phyloP scores from a whole-genome alignment of 1,139 yeast genomes.

The Yamadazyma spencermartinsiae region DNA sequence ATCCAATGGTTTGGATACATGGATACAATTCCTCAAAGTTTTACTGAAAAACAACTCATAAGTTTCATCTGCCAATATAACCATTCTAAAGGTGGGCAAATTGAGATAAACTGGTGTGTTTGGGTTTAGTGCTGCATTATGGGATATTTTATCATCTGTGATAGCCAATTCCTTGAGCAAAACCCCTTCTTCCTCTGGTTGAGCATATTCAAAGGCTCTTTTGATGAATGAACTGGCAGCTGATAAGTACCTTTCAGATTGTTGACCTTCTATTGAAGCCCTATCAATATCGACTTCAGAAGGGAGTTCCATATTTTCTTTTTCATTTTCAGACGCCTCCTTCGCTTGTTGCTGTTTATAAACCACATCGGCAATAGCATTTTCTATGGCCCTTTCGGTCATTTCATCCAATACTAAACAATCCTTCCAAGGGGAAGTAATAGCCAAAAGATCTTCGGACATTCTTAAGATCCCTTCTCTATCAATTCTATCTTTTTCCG shows the following conservation, averaged over 20 bases:
- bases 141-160: constrained; percentile 41
- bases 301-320: constrained; percentile 45
- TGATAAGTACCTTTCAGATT: constrained; percentile 75
- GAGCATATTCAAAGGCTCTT: constrained; percentile 88
- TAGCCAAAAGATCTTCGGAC: constrained; percentile 80
- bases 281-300: constrained; percentile 60
- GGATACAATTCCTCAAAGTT: constrained; percentile 66
- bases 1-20: constrained; percentile 58
- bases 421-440: constrained; percentile 83
- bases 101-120: constrained; percentile 72
- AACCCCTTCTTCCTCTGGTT: constrained; percentile 54
- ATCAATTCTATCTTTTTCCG: constrained; percentile 61
- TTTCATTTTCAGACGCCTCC: constrained; percentile 13
- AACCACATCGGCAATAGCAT: constrained; percentile 63
- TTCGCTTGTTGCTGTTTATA: constrained; percentile 27
- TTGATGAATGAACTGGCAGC: constrained; percentile 88
- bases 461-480: constrained; percentile 79
- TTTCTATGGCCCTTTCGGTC: constrained; percentile 62
- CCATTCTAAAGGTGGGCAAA: constrained; percentile 93
- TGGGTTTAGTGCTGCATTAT: constrained; percentile 83
- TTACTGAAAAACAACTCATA: constrained; percentile 78
- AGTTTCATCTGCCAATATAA: constrained; percentile 88
- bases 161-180: constrained; percentile 38
- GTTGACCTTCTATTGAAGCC: constrained; percentile 65
- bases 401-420: constrained; percentile 60